Evolutionary conservation across 768 basidiomycete species (phyloP).

Genomic region (Phanerodontia chrysosporium): DNA sequence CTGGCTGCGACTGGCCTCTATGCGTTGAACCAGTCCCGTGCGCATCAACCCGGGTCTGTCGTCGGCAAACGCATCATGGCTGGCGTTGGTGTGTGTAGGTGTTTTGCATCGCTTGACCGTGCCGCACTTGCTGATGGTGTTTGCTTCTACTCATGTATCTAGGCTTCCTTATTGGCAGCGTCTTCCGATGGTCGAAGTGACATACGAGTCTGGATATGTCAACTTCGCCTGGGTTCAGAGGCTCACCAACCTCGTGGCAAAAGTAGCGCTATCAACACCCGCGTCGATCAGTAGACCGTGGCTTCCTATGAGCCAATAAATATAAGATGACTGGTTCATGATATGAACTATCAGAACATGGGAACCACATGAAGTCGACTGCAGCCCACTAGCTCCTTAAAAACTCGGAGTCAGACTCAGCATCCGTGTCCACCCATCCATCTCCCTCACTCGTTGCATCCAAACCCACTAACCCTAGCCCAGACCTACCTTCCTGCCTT

Average conservation of each 20-base stretch:
- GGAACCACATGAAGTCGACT: neutral
- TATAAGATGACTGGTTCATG: too few relatives aligned
- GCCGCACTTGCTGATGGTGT: neutral
- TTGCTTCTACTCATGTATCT: neutral
- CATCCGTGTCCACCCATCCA: constrained; percentile 39
- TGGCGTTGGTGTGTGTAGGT: constrained; percentile 58
- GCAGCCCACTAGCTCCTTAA: neutral
- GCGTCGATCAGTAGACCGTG: too few relatives aligned
- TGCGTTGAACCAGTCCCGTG: constrained; percentile 61
- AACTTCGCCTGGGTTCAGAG: too few relatives aligned
- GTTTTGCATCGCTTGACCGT: neutral
- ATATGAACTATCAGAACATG: too few relatives aligned
- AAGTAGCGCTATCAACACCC: too few relatives aligned
- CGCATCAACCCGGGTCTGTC: constrained; percentile 55
- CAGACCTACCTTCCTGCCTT: neutral
- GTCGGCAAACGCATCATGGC: constrained; percentile 59
- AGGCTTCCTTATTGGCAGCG: constrained; percentile 23
- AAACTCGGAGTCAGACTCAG: constrained; percentile 25
- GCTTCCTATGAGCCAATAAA: too few relatives aligned
- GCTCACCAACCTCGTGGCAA: too few relatives aligned
- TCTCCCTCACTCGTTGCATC: constrained; percentile 21
- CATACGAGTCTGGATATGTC: neutral
- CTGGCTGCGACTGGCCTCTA: constrained; percentile 63
- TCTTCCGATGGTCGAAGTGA: constrained; percentile 15
- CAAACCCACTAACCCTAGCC: neutral